These are phyloP conservation scores for Coniochaeta sp. DNA, from an alignment of 2,329 filamentous ascomycete species.

Conservation along the genomic window DNA sequence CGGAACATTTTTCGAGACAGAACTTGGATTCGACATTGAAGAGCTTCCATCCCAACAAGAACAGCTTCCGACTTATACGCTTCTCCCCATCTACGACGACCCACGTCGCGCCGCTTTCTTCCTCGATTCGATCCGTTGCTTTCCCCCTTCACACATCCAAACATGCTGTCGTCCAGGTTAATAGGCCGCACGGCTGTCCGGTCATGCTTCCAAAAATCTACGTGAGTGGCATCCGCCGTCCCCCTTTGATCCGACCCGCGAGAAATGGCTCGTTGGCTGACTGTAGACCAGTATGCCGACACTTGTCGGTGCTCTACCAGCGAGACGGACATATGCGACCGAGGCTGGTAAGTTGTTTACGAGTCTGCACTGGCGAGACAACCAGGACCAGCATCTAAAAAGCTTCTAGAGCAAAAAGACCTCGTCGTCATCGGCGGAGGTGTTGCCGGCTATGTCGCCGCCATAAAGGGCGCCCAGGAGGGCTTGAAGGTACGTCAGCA, in stretches of 20 bases:
- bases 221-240: constrained; percentile 36
- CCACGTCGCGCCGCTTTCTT: not conserved
- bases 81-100: not conserved
- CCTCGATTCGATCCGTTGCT: not conserved
- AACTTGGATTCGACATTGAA: constrained; percentile 2
- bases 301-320: constrained; percentile 43
- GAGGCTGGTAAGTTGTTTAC: constrained; percentile 46
- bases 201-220: constrained; percentile 48
- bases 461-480: constrained; percentile 97
- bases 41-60: not conserved
- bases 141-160: constrained; percentile 20
- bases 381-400: constrained; percentile 13
- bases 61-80: not conserved
- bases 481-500: constrained; percentile 85
- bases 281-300: constrained; percentile 36
- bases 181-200: constrained; percentile 51
- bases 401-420: constrained; percentile 75
- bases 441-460: constrained; percentile 96
- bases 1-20: constrained; percentile 2
- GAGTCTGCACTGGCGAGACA: constrained; percentile 34
- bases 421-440: constrained; percentile 96
- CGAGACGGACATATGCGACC: constrained; percentile 53
- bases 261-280: constrained; percentile 19
- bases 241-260: constrained; percentile 10
- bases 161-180: constrained; percentile 56